These are phyloP conservation scores for Hygrophorus russula DNA, from an alignment of 768 basidiomycete species.

Conservation along the genomic window DNA sequence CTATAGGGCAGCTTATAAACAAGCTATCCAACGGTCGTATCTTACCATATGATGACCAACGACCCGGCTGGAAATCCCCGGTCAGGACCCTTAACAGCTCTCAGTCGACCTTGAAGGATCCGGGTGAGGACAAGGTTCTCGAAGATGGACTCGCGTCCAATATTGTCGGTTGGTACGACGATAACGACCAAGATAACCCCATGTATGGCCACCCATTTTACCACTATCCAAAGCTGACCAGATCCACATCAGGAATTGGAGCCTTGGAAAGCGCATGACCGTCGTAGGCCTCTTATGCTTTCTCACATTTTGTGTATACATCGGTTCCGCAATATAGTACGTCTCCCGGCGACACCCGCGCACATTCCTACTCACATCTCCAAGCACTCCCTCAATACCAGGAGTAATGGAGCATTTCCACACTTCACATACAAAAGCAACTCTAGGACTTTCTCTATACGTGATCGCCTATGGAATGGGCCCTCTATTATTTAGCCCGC, in stretches of 20 bases:
- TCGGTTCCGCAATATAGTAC: slow-evolving; percentile 22
- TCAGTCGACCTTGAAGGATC: not conserved
- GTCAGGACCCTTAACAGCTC: not conserved
- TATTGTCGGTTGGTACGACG: slow-evolving; percentile 17
- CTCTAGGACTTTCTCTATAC: slow-evolving; percentile 18
- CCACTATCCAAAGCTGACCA: slow-evolving; percentile 1
- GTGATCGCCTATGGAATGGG: slow-evolving; percentile 17
- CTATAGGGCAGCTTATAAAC: slow-evolving; percentile 19
- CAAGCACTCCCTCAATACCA: slow-evolving; percentile 15
- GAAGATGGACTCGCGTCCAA: slow-evolving; percentile 9
- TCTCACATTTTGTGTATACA: slow-evolving; percentile 22
- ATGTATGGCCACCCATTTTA: slow-evolving; percentile 6
- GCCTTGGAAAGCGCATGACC: slow-evolving; percentile 15
- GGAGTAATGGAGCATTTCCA: slow-evolving; percentile 16
- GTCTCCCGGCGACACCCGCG: not conserved
- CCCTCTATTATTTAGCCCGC: slow-evolving; percentile 19
- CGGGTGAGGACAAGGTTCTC: slow-evolving; percentile 4
- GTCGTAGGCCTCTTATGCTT: slow-evolving; percentile 22
- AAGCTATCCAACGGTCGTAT: slow-evolving; percentile 12
- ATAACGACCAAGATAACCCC: slow-evolving; percentile 18
- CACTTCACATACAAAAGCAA: slow-evolving; percentile 17
- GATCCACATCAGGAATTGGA: slow-evolving; percentile 18
- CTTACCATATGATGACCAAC: slow-evolving; percentile 13
- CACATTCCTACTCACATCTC: not conserved
- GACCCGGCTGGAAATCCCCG: slow-evolving; percentile 8